Base-by-base conservation (phyloP, 1,284 basidiomycete genomes). In the Leccinum angustisporum region DNA sequence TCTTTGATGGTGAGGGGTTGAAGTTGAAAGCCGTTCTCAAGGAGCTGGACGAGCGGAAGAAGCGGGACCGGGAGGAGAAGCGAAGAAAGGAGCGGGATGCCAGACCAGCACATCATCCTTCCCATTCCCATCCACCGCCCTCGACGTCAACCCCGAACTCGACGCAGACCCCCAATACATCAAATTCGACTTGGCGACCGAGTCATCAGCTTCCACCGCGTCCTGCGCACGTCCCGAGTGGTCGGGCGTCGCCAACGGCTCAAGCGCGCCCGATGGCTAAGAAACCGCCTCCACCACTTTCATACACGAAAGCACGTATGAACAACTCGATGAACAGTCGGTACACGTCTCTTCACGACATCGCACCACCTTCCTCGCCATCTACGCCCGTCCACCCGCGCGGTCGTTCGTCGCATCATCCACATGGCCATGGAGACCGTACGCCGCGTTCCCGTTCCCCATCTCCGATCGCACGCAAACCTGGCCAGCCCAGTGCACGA, bases 1-100 rank as follows among this genome's bases (percentile, higher is more conserved):
- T 87, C 21, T 79, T 88, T 58, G 89, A 91, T 69, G 83, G 82
- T 0, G 86, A 89, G 63, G 85, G 85, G 11, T 73, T 77, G 66
- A 80, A 80, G 65, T 66, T 88, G 65, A 83, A 80, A 63, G 85
- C 86, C 4, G 81, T 89, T 40, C 65, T 88, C 70, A 83, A 79
- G 66, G 84, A 86, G 72, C 67, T 88, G 64, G 86, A n/a, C 10
- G 82, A 81, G 52, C 76, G 80, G 66, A 81, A 80, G 71, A 80
- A 78, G 68, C 71, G 77, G 56, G 83, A 84, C 60, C 75, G 77
- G 64, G 80, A 85, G 64, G 81, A 83, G 71, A 81, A 79, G 72
- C 69, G 77, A 68, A 75, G 76, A 68, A 74, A 66, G 63, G 75
- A 77, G 63, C 73, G 75, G 64, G 78, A 75, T 46, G 67, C 70